Percentiles rank a stretch among this genome's conserved stretches.
Conservation (phyloP, 169 alveolate genomes). For the Miamiensis avidus region DNA sequence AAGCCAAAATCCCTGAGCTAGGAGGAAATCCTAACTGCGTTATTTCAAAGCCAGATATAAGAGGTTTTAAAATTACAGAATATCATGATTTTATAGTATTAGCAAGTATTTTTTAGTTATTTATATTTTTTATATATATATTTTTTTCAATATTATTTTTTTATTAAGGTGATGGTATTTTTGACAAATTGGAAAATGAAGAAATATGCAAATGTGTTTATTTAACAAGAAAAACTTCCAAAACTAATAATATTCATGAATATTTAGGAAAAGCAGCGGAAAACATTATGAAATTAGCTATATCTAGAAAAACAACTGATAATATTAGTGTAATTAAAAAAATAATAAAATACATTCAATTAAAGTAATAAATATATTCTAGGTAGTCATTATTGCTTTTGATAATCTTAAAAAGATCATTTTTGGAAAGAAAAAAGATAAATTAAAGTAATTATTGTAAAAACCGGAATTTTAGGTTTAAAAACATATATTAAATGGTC, state of each 20-base stretch:
- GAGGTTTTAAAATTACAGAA: slow-evolving; percentile 42
- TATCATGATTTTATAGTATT: slow-evolving; percentile 64
- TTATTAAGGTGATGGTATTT: slow-evolving; percentile 77
- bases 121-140: slow-evolving; percentile 4
- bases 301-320: slow-evolving; percentile 70
- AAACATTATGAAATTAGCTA: slow-evolving; percentile 52
- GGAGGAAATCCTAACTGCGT: slow-evolving; percentile 70
- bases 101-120: slow-evolving; percentile 29
- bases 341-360: too few species aligned
- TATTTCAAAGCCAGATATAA: slow-evolving; percentile 66
- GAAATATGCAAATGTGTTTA: slow-evolving; percentile 52
- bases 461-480: too few species aligned
- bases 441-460: too few species aligned
- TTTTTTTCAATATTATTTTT: too few species aligned
- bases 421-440: too few species aligned
- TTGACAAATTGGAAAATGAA: slow-evolving; percentile 52
- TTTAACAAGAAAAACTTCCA: not conserved
- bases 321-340: too few species aligned
- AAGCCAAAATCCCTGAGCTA: slow-evolving; percentile 55
- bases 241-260: slow-evolving; percentile 43
- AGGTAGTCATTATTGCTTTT: too few species aligned
- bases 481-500: too few species aligned
- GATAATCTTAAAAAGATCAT: too few species aligned
- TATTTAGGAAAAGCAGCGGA: slow-evolving; percentile 67
- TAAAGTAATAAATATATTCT: too few species aligned